A percentile compares a stretch with the other conserved stretches of the same genome.
These are phyloP conservation scores for Colletotrichum abscissum DNA, from an alignment of 2,329 filamentous ascomycete genomes.

Conservation along the genomic window DNA sequence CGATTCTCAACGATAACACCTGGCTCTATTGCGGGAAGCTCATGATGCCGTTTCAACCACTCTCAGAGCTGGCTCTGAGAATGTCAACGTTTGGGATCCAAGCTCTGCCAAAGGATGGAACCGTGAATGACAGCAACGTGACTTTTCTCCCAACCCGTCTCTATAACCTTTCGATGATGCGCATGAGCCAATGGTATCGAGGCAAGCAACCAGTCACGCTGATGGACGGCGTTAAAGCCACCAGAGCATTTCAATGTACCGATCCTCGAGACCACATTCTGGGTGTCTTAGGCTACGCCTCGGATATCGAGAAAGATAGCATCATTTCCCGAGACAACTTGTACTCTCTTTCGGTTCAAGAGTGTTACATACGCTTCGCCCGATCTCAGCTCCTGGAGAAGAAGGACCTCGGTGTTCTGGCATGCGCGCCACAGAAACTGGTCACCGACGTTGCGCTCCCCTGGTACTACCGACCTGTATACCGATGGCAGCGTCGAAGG, in stretches of 20 bases:
- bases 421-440: conserved; percentile 1
- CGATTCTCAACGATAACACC: neutral
- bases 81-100: conserved; percentile 2
- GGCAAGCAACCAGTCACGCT: conserved; percentile 12
- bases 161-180: conserved; percentile 21
- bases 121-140: neutral
- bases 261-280: conserved; percentile 16
- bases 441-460: neutral
- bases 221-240: conserved; percentile 14
- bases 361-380: conserved; percentile 8
- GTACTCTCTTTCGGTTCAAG: conserved; percentile 5
- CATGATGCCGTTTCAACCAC: neutral
- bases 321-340: conserved; percentile 6
- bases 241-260: conserved; percentile 6
- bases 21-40: conserved; percentile 16
- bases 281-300: neutral
- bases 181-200: conserved; percentile 2
- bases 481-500: neutral
- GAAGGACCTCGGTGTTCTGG: neutral
- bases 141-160: neutral
- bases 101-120: neutral
- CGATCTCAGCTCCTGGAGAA: conserved; percentile 10
- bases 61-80: conserved; percentile 6
- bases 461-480: conserved; percentile 6
- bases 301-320: conserved; percentile 7